phyloP scores from a whole-genome alignment of 306 rosid genomes.

The Medicago arabica region DNA sequence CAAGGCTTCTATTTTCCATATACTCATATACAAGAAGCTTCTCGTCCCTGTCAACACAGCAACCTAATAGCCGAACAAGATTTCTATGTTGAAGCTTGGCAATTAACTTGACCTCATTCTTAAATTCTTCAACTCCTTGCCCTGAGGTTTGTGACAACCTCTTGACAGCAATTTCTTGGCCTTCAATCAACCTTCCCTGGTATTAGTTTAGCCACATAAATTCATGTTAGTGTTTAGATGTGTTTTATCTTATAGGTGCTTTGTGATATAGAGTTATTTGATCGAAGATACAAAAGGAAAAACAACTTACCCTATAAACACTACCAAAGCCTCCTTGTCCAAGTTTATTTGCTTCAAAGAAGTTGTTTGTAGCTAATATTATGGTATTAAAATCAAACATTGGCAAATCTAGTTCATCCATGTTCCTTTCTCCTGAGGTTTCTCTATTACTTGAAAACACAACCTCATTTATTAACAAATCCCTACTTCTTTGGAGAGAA shows the following conservation, averaged over 20 bases:
- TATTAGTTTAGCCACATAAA: slow-evolving; percentile 9
- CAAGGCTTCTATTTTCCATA: slow-evolving; percentile 76
- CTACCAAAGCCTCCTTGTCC: slow-evolving; percentile 70
- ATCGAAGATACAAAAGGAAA: slow-evolving; percentile 3
- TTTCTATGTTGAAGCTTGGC: slow-evolving; percentile 79
- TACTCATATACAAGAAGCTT: slow-evolving; percentile 76
- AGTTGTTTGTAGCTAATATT: slow-evolving; percentile 53
- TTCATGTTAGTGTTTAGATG: slow-evolving; percentile 41
- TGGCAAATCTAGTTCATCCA: slow-evolving; percentile 63
- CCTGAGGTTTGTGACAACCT: slow-evolving; percentile 66
- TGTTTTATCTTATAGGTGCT: neutral
- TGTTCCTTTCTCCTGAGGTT: slow-evolving; percentile 47
- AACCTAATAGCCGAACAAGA: slow-evolving; percentile 72
- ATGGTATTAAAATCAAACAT: slow-evolving; percentile 55
- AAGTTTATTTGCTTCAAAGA: slow-evolving; percentile 53
- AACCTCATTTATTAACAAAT: slow-evolving; percentile 50
- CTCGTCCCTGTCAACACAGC: slow-evolving; percentile 64
- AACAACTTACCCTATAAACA: slow-evolving; percentile 57
- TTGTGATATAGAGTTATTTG: slow-evolving; percentile 25
- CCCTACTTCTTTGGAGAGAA: slow-evolving; percentile 60
- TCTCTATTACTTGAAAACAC: slow-evolving; percentile 53
- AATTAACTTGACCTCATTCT: slow-evolving; percentile 68
- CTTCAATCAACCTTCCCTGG: slow-evolving; percentile 69
- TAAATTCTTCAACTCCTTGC: slow-evolving; percentile 78
- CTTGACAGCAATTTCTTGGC: slow-evolving; percentile 76